A percentile compares a stretch with the other conserved stretches of the same genome.
These are phyloP conservation scores for Melampsora abietis-canadensis DNA, from an alignment of 1,284 basidiomycete species.

Conservation along the genomic window DNA sequence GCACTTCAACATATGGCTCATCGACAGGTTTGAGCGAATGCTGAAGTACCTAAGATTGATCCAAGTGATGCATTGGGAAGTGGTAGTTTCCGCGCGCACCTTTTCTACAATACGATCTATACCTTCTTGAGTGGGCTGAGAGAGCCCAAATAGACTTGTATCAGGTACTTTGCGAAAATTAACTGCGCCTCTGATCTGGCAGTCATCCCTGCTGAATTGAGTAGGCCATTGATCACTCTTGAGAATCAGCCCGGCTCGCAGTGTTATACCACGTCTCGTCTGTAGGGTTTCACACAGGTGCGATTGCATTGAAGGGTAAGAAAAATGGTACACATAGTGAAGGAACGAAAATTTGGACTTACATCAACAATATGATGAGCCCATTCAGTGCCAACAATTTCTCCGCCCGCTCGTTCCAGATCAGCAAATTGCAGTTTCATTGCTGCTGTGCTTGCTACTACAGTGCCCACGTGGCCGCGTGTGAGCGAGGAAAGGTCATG, in stretches of 20 bases:
- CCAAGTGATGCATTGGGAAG: slow-evolving; percentile 34
- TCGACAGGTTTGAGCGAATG: not conserved
- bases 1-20: not conserved
- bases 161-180: slow-evolving; percentile 85
- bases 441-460: slow-evolving; percentile 50
- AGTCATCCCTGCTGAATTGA: slow-evolving; percentile 58
- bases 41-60: slow-evolving; percentile 36
- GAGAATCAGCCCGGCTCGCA: slow-evolving; percentile 71
- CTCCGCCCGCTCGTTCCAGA: slow-evolving; percentile 73
- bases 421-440: slow-evolving; percentile 54
- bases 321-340: not conserved
- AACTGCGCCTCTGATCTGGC: slow-evolving; percentile 73
- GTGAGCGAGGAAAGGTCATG: slow-evolving; percentile 78
- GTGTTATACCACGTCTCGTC: slow-evolving; percentile 87
- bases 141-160: slow-evolving; percentile 82
- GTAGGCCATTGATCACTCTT: slow-evolving; percentile 88
- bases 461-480: slow-evolving; percentile 61
- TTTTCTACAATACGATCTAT: slow-evolving; percentile 73
- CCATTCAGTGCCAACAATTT: slow-evolving; percentile 87
- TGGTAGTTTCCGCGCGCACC: slow-evolving; percentile 16
- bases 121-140: slow-evolving; percentile 84
- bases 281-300: slow-evolving; percentile 49
- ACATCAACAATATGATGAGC: slow-evolving; percentile 87
- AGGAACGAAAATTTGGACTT: slow-evolving; percentile 43
- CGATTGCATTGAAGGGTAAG: not conserved